phyloP scores from a whole-genome alignment of 805 yeast species.

The Zygosaccharomyces bailii region DNA sequence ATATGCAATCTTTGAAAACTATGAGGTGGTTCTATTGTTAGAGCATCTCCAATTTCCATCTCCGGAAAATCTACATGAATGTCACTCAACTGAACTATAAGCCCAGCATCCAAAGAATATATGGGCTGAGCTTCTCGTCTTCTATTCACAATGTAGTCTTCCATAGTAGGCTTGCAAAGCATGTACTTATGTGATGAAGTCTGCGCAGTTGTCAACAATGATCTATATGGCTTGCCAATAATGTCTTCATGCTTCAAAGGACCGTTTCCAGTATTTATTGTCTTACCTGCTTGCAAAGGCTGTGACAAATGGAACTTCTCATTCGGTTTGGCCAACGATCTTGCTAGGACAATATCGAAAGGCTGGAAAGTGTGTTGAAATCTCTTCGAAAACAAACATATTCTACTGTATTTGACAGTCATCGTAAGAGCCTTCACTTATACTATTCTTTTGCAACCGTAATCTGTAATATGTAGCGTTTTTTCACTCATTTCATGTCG shows the following conservation, averaged over 20 bases:
- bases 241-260: constrained; percentile 38
- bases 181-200: constrained; percentile 30
- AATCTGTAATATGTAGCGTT: background rate
- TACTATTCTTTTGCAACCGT: constrained; percentile 3
- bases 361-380: constrained; percentile 9
- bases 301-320: constrained; percentile 19
- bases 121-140: constrained; percentile 50
- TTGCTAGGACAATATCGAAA: constrained; percentile 13
- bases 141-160: constrained; percentile 43
- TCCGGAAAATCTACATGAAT: constrained; percentile 43
- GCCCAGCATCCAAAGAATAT: constrained; percentile 47
- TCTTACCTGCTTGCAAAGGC: constrained; percentile 22
- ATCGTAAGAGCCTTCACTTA: background rate
- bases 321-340: constrained; percentile 15
- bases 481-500: constrained; percentile 3
- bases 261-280: constrained; percentile 24
- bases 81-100: constrained; percentile 47
- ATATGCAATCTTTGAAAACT: constrained; percentile 7
- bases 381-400: background rate
- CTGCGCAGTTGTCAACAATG: constrained; percentile 29
- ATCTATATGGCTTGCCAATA: constrained; percentile 39
- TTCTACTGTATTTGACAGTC: background rate
- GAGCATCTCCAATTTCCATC: constrained; percentile 10
- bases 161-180: constrained; percentile 42
- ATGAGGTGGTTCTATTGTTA: constrained; percentile 4